Evolutionary conservation across 371 early-diverging fungal genomes (phyloP).

Genomic region (Haplosporangium sp.): DNA sequence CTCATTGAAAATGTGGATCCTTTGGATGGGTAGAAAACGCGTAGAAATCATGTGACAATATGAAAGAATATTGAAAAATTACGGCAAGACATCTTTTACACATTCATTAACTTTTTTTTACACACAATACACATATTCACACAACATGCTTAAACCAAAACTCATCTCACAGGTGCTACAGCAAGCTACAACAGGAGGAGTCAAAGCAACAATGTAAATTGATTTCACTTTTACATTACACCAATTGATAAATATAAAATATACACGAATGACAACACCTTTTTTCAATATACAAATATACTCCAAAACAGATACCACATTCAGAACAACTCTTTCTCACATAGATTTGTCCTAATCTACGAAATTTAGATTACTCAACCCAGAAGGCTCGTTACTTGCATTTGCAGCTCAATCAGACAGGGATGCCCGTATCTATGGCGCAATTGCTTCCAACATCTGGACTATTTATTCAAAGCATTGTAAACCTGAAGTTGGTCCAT

Average conservation of each 20-base stretch:
- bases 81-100: not conserved
- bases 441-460: constrained; percentile 85
- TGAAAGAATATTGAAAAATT: not conserved
- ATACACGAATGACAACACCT: not conserved
- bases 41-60: not conserved
- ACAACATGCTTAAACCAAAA: constrained; percentile 73
- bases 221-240: too few species aligned
- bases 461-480: constrained; percentile 75
- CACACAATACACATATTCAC: not conserved
- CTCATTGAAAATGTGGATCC: too few species aligned
- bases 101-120: not conserved
- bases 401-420: constrained; percentile 75
- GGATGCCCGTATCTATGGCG: constrained; percentile 75
- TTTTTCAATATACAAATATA: not conserved
- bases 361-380: constrained; percentile 70
- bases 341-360: not conserved
- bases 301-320: not conserved
- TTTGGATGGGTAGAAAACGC: not conserved
- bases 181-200: constrained; percentile 74
- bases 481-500: constrained; percentile 56
- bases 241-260: too few species aligned
- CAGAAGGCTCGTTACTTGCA: constrained; percentile 79
- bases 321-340: not conserved
- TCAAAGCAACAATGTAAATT: constrained; percentile 72
- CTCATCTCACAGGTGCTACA: constrained; percentile 75